phyloP scores from a whole-genome alignment of 2,329 filamentous ascomycete genomes.

The Fusarium coicis region DNA sequence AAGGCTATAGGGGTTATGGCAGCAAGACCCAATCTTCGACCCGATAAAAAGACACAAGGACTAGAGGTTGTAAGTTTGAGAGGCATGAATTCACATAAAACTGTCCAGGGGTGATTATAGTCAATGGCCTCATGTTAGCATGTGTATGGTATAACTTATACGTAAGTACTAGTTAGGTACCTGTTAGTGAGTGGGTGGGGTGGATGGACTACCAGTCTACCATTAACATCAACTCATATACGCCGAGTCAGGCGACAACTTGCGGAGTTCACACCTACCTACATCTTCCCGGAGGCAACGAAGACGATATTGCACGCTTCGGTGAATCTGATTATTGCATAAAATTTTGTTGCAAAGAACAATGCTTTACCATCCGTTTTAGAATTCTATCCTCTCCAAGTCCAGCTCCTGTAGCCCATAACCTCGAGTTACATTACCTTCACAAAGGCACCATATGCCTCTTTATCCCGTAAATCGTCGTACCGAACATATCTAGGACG shows the following conservation, averaged over 20 bases:
- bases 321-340: constrained; percentile 9
- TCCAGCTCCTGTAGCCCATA: constrained; percentile 28
- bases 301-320: not conserved
- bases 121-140: not conserved
- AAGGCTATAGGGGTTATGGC: not conserved
- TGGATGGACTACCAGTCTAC: not conserved
- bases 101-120: not conserved
- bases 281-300: not conserved
- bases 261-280: not conserved
- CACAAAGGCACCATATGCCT: constrained; percentile 14
- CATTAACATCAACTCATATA: not conserved
- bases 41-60: not conserved
- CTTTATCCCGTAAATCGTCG: constrained; percentile 1
- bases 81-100: not conserved
- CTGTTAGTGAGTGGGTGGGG: constrained; percentile 22
- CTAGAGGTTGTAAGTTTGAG: not conserved
- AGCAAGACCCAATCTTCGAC: not conserved
- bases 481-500: constrained; percentile 53
- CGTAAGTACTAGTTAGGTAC: not conserved
- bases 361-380: constrained; percentile 42
- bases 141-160: constrained; percentile 10
- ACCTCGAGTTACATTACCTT: constrained; percentile 31
- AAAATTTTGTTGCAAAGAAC: constrained; percentile 22
- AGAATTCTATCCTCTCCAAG: constrained; percentile 41
- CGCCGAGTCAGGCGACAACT: constrained; percentile 25